phyloP scores from a whole-genome alignment of 2,329 filamentous ascomycete genomes.

The Leptographium galeiforme region DNA sequence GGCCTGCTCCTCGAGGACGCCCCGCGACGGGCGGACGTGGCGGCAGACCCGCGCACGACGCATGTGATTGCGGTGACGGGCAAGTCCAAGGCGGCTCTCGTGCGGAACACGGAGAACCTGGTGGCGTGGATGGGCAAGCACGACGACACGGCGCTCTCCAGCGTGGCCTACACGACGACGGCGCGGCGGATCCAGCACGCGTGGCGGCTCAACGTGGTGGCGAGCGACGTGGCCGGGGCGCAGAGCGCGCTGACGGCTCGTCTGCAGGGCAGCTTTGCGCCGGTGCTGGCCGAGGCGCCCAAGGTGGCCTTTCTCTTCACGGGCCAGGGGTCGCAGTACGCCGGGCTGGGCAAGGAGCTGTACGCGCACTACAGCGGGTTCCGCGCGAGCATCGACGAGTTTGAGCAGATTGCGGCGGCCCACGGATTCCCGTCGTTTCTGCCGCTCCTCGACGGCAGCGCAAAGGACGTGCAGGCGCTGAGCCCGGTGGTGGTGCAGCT shows the following conservation, averaged over 20 bases:
- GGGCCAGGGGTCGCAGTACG: slow-evolving; percentile 41
- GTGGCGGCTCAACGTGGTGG: slow-evolving; percentile 36
- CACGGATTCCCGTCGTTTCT: slow-evolving; percentile 44
- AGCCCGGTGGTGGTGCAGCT: slow-evolving; percentile 41
- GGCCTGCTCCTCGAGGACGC: slow-evolving; percentile 52
- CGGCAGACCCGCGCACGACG: slow-evolving; percentile 36
- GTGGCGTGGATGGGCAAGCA: slow-evolving; percentile 38
- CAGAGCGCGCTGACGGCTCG: slow-evolving; percentile 26
- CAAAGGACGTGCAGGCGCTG: slow-evolving; percentile 27
- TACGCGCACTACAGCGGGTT: slow-evolving; percentile 33
- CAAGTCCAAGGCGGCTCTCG: slow-evolving; percentile 41
- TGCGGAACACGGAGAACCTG: slow-evolving; percentile 42
- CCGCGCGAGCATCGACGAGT: slow-evolving; percentile 39
- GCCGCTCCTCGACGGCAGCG: slow-evolving; percentile 33
- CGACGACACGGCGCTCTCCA: slow-evolving; percentile 37
- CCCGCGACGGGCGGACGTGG: slow-evolving; percentile 21
- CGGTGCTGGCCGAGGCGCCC: slow-evolving; percentile 28
- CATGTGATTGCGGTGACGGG: slow-evolving; percentile 48
- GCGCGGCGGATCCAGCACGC: slow-evolving; percentile 50
- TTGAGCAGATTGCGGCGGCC: slow-evolving; percentile 36
- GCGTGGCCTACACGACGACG: slow-evolving; percentile 54
- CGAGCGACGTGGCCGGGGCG: slow-evolving; percentile 27
- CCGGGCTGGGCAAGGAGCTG: slow-evolving; percentile 37
- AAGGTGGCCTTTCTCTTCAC: slow-evolving; percentile 42
- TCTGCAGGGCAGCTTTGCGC: slow-evolving; percentile 27